phyloP scores from a whole-genome alignment of 148 eudicot species.

The Fagopyrum tataricum region DNA sequence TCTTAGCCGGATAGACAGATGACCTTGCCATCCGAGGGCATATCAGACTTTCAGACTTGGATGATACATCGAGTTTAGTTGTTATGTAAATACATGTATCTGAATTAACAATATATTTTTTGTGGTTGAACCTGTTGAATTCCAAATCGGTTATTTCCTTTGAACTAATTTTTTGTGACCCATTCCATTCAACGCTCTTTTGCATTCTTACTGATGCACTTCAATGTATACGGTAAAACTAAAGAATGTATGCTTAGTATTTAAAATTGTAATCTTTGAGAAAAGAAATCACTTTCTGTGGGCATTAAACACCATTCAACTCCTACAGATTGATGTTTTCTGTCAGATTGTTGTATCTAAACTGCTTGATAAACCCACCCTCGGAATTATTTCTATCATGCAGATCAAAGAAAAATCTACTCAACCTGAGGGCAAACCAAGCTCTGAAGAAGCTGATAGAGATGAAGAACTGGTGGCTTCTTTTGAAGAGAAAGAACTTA shows the following conservation, averaged over 20 bases:
- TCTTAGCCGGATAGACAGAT: no score
- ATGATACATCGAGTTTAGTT: conserved; percentile 1
- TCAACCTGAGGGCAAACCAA: conserved; percentile 33
- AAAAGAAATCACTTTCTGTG: neutral
- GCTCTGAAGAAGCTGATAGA: conserved; percentile 41
- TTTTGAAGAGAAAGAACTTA: conserved; percentile 31
- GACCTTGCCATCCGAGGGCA: no score
- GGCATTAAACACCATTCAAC: no score
- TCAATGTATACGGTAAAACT: neutral
- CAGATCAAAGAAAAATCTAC: conserved; percentile 62
- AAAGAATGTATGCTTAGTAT: no score
- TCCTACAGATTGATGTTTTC: neutral
- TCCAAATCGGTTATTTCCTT: neutral
- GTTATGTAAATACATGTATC: neutral
- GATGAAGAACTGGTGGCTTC: conserved; percentile 29
- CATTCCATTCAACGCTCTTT: neutral
- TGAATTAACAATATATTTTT: neutral
- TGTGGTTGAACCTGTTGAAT: neutral
- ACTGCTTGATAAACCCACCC: neutral
- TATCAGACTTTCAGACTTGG: no score
- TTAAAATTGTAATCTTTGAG: neutral
- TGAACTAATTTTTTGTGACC: neutral
- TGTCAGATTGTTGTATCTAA: neutral
- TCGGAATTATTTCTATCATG: conserved; percentile 9
- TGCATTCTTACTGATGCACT: neutral